Evolutionary conservation across 345 rosid genomes (phyloP), one percentile per base, ranked within the genome.

Genomic region (Brassica cretica): DNA sequence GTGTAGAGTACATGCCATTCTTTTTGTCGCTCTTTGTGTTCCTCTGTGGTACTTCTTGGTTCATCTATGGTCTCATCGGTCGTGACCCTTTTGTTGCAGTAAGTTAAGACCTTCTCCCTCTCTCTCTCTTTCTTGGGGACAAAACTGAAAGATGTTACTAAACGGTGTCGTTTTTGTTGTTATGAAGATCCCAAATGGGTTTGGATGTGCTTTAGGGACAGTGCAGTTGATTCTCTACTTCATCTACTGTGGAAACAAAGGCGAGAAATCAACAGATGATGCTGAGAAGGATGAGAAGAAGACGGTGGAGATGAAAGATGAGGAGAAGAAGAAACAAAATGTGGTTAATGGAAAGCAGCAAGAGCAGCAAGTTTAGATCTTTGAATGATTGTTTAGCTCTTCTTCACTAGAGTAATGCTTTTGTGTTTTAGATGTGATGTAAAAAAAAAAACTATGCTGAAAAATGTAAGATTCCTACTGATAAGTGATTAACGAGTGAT

Each of bases 1-100:
- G 98, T 64, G 99, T 95, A 79, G 99, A 95, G 87, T 95, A 30
- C 81, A 93, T 95, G 99, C 98, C 99, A 46, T 95, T 95, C 82
- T 93, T 95, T 84, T 79, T 95, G 78, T 95, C 99, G 33, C 86
- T 95, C 30, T 93, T 93, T 62, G 97, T 88, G 3, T 95, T 95
- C 86, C 79, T 95, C 0, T 95, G 98, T 33, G 99, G 99, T 74
- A 95, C 99, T 61, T 93, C 98, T 4, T 95, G 98, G 98, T 93
- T 95, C 74, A 70, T 95, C 58, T 95, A 16, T 76, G 99, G 99
- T 30, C 86, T 95, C 4, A 89, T 95, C 39, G 99, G 99, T 46
- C 83, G 73, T 39, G 99, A 95, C 74, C 89, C 89, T 69, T 95
- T 95, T 76, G 82, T 95, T 14, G 89, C 94, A 21, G 98, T 93